Base-by-base conservation (phyloP, 306 rosid genomes). In the Coriaria nepalensis region DNA sequence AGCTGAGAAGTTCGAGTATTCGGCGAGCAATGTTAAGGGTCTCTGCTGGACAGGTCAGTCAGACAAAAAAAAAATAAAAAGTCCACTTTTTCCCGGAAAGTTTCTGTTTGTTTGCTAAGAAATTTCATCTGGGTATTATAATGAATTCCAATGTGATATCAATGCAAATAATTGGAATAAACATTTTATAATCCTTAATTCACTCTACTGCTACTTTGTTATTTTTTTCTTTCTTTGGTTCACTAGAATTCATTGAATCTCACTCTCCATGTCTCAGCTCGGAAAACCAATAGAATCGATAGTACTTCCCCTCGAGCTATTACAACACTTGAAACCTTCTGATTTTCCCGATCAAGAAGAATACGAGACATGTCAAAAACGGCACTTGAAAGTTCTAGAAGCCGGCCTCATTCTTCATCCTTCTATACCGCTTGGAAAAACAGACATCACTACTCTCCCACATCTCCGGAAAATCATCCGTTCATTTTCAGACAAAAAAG, bases 251-350 rank as follows among this genome's bases (percentile, higher is more conserved):
- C n/a, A n/a, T n/a, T n/a, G n/a, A n/a, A n/a, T n/a, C n/a, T n/a
- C n/a, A n/a, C n/a, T n/a, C n/a, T n/a, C n/a, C 64, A 59, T 73
- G 59, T 37, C 67, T 52, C 55, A 88, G 98, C 92, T 85, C 10
- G 95, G 95, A 60, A 69, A 69, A 63, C 93, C 80, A 53, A 63
- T 85, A 53, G 98, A 90, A 49, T 66, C 76, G 2, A 76, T 85
- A 75, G 94, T 90, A 60, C 71, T 90, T 66, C 98, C 98, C 0
- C 73, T 90, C 10, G 98, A 90, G 82, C 67, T 85, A 10, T 72
- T 90, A 13, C 98, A 78, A 63, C 79, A 84, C 79, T 78, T 85
- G 59, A 77, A 71, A 66, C 53, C 74, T 52, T 71, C 71, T 34
- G 98, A 90, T 64, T 81, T 90, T 59, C 73, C 83, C 15, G 71